Evolutionary conservation across 441 rosid genomes (phyloP).

Genomic region (Eutrema salsugineum): DNA sequence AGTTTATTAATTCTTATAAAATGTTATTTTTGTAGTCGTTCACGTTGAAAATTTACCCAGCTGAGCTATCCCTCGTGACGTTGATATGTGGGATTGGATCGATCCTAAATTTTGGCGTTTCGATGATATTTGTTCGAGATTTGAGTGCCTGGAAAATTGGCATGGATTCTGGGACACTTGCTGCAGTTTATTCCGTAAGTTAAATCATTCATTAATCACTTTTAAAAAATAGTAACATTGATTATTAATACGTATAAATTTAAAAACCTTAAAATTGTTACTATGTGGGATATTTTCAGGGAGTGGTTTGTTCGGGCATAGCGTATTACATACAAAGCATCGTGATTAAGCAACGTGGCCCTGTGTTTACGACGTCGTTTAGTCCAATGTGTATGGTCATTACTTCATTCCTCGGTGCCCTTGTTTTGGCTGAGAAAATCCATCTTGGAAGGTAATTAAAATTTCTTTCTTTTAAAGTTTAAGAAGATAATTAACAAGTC

Average conservation of each 20-base stretch:
- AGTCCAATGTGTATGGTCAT: conserved; percentile 86
- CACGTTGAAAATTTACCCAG: conserved; percentile 31
- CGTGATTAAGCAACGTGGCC: conserved; percentile 66
- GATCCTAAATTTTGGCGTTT: conserved; percentile 17
- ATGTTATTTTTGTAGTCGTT: conserved; percentile 16
- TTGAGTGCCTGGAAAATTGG: conserved; percentile 29
- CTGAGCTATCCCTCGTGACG: conserved; percentile 29
- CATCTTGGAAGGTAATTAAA: conserved; percentile 73
- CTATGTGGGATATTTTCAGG: conserved; percentile 34
- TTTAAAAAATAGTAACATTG: background rate
- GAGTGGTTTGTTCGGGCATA: conserved; percentile 84
- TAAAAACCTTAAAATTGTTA: background rate
- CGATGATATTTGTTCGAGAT: conserved; percentile 32
- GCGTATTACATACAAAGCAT: conserved; percentile 82
- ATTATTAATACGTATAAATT: background rate
- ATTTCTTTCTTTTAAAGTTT: background rate
- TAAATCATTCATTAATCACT: background rate
- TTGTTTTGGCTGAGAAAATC: conserved; percentile 59
- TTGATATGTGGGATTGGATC: conserved; percentile 30
- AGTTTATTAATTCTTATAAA: background rate
- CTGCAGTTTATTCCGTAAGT: conserved; percentile 64
- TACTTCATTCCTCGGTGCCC: conserved; percentile 57
- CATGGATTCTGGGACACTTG: conserved; percentile 29
- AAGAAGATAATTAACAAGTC: background rate
- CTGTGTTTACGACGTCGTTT: conserved; percentile 76